These are phyloP conservation scores for Pseudogymnoascus sp. DNA, from an alignment of 2,329 filamentous ascomycete genomes.

Conservation along the genomic window DNA sequence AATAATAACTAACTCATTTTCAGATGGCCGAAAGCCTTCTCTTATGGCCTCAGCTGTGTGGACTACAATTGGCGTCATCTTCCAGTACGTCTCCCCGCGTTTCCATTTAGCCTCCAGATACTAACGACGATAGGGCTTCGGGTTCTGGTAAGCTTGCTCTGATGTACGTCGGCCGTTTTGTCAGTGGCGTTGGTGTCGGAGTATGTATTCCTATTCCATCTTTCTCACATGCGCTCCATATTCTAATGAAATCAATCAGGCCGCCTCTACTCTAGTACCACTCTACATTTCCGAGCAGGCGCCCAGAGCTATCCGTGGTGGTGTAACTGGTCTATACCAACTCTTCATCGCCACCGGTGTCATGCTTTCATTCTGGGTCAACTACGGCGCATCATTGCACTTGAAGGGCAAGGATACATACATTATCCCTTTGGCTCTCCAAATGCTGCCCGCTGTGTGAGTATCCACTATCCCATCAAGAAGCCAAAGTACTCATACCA, in stretches of 20 bases:
- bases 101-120: neutral
- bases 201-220: conserved; percentile 29
- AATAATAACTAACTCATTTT: neutral
- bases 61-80: conserved; percentile 52
- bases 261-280: conserved; percentile 32
- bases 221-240: conserved; percentile 46
- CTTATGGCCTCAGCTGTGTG: conserved; percentile 50
- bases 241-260: conserved; percentile 40
- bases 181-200: conserved; percentile 36
- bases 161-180: conserved; percentile 58
- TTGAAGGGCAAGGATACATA: conserved; percentile 42
- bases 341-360: conserved; percentile 35
- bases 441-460: conserved; percentile 52
- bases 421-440: conserved; percentile 55
- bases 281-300: conserved; percentile 42
- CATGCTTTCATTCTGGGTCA: conserved; percentile 43
- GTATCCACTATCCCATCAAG: neutral
- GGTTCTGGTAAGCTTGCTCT: conserved; percentile 50
- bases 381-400: conserved; percentile 44
- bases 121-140: conserved; percentile 27
- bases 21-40: conserved; percentile 23
- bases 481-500: neutral
- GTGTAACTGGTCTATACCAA: conserved; percentile 42
- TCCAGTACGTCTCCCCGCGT: conserved; percentile 38
- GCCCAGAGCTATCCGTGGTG: conserved; percentile 42